phyloP scores from a whole-genome alignment of 164 flowering plant species.

The Amborella trichopoda region DNA sequence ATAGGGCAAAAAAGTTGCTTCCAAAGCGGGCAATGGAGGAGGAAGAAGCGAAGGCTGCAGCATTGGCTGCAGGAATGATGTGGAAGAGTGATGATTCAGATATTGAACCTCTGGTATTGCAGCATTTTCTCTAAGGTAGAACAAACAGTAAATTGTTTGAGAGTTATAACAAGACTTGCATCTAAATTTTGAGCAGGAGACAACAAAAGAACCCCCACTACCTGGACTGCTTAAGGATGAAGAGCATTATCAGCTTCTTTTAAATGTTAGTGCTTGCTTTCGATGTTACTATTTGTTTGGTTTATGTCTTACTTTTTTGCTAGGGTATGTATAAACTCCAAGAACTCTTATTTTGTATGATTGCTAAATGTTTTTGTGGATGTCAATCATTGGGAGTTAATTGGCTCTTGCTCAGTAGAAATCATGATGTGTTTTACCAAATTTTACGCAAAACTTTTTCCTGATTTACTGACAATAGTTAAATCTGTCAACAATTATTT shows the following conservation, averaged over 20 bases:
- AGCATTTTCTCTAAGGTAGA: not conserved
- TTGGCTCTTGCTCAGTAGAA: too few relatives aligned
- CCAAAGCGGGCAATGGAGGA: slow-evolving; percentile 34
- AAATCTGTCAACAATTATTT: too few relatives aligned
- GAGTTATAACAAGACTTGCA: not conserved
- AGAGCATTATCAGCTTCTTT: slow-evolving; percentile 40
- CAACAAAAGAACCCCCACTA: slow-evolving; percentile 40
- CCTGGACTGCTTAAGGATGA: slow-evolving; percentile 62
- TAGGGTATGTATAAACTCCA: too few relatives aligned
- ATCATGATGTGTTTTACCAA: too few relatives aligned
- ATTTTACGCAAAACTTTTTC: too few relatives aligned
- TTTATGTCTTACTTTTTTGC: too few relatives aligned
- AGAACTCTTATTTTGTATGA: too few relatives aligned
- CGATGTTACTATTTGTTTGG: too few relatives aligned
- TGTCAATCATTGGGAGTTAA: too few relatives aligned
- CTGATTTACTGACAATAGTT: too few relatives aligned
- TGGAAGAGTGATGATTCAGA: slow-evolving; percentile 70
- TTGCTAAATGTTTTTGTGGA: too few relatives aligned
- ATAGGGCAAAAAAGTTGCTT: slow-evolving; percentile 55
- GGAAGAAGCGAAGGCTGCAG: slow-evolving; percentile 56
- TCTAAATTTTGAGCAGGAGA: slow-evolving; percentile 22
- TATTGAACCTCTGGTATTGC: slow-evolving; percentile 43
- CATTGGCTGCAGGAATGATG: slow-evolving; percentile 65
- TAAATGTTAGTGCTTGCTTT: slow-evolving; percentile 40
- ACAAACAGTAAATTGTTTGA: too few relatives aligned